Conservation (phyloP, 192 early-diverging fungal species). For the Backusella parvicylindrica region DNA sequence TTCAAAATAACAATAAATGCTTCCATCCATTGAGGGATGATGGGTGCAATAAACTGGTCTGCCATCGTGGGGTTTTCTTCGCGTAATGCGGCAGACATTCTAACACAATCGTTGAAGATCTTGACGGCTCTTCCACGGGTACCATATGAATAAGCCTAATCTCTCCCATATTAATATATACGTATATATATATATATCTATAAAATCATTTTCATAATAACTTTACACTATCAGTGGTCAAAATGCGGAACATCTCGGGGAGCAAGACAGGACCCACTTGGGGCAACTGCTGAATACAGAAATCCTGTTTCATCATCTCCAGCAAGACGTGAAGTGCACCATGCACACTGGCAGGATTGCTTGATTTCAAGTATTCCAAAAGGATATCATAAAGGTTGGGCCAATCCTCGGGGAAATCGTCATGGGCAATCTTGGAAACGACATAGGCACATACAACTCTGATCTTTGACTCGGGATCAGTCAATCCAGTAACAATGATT, state of each 20-base stretch:
- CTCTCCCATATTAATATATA: too few relatives aligned
- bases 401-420: slow-evolving; percentile 95
- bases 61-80: slow-evolving; percentile 70
- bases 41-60: slow-evolving; percentile 66
- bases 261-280: slow-evolving; percentile 76
- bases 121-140: slow-evolving; percentile 74
- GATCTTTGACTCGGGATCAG: slow-evolving; percentile 57
- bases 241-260: slow-evolving; percentile 82
- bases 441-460: slow-evolving; percentile 72
- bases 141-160: slow-evolving; percentile 55
- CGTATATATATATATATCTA: background rate
- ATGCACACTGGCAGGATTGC: slow-evolving; percentile 70
- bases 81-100: slow-evolving; percentile 80
- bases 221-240: slow-evolving; percentile 54
- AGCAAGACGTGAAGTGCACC: slow-evolving; percentile 83
- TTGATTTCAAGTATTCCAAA: slow-evolving; percentile 60
- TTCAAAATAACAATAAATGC: slow-evolving; percentile 64
- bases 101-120: slow-evolving; percentile 82
- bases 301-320: slow-evolving; percentile 83
- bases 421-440: slow-evolving; percentile 83
- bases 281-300: slow-evolving; percentile 85
- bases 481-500: slow-evolving; percentile 53
- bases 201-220: too few relatives aligned
- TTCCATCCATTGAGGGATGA: slow-evolving; percentile 77
- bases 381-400: slow-evolving; percentile 81